Evolutionary conservation across 805 yeast species (phyloP), one percentile per base, ranked within the genome.

Genomic region (Zygoascus tannicola): DNA sequence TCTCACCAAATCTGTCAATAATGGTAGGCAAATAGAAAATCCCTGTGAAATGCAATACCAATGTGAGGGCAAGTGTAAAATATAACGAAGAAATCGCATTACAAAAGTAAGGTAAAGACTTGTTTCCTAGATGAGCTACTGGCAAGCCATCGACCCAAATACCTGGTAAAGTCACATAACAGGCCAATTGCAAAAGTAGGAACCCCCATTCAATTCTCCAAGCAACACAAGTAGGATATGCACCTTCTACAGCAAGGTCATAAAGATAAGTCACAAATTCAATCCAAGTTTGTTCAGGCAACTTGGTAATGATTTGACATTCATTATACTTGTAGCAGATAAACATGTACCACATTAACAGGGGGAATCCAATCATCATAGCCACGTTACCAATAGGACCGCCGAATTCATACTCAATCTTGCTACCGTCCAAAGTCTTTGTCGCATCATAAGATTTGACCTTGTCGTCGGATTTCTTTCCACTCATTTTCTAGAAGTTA

Each of bases 301-400:
- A 58, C 2, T 96, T 96, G 62, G 71, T 65, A 20, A 95, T 86
- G 22, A 85, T 71, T 40, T 67, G 57, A 1, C 95, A 95, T 50
- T 68, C 68, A 64, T 86, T 85, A 62, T 81, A 87, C 49, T 76
- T 75, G 41, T 92, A 90, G 56, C 86, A 74, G 44, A 90, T 79
- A 94, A 95, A 90, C 92, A 92, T 82, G 66, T 92, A 92, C 73
- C 81, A 85, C 98, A 92, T 92, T 58, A 92, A 70, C 38, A 81
- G 58, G 5, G 98, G 98, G 68, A 92, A 92, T 2, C 95, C 94
- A 37, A 76, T 59, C 80, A 90, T 76, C 97, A 92, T 90, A 4
- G 88, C 90, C 18, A 80, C 46, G 40, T 86, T 95, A 45, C 98
- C 98, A 4, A 71, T 64, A 21, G 94, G 81, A 0, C 97, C 97